These are phyloP conservation scores for Ilex paraguariensis DNA, from an alignment of 305 asterid genomes.

Conservation along the genomic window DNA sequence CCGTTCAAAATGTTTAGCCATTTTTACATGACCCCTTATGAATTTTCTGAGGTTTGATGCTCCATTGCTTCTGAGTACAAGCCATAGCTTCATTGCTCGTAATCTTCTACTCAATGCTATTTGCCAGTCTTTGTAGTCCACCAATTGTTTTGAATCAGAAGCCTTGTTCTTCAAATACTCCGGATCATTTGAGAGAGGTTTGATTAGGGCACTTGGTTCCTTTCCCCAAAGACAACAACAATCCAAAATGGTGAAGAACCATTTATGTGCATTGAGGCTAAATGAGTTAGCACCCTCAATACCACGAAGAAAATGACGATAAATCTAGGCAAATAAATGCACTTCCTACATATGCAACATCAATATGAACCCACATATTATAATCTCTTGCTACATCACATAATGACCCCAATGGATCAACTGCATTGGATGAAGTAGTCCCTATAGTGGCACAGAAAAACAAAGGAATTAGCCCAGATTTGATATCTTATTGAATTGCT, in stretches of 20 bases:
- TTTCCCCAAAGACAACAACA: constrained; percentile 14
- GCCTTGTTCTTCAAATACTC: constrained; percentile 11
- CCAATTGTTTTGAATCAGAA: constrained; percentile 1
- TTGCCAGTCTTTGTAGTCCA: constrained; percentile 15
- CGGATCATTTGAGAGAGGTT: constrained; percentile 9
- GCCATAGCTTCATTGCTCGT: neutral
- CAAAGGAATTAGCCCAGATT: constrained; percentile 44
- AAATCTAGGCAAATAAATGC: constrained; percentile 57
- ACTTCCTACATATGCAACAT: constrained; percentile 77
- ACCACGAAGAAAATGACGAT: constrained; percentile 53
- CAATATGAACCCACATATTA: constrained; percentile 62
- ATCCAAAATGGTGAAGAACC: neutral
- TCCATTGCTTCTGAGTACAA: too few species aligned
- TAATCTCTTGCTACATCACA: constrained; percentile 44
- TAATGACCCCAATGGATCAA: constrained; percentile 40
- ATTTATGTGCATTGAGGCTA: constrained; percentile 18
- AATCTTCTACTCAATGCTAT: constrained; percentile 9
- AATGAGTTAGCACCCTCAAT: constrained; percentile 55
- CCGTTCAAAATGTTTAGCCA: too few species aligned
- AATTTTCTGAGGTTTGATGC: too few species aligned
- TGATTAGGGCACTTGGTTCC: constrained; percentile 2
- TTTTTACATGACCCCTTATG: too few species aligned
- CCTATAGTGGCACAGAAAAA: too few species aligned
- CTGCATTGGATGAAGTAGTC: constrained; percentile 66
- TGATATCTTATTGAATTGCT: constrained; percentile 31